Percentiles rank a stretch among this genome's conserved stretches.
These are phyloP conservation scores for Candida jianshihensis DNA, from an alignment of 805 yeast genomes.

Conservation along the genomic window DNA sequence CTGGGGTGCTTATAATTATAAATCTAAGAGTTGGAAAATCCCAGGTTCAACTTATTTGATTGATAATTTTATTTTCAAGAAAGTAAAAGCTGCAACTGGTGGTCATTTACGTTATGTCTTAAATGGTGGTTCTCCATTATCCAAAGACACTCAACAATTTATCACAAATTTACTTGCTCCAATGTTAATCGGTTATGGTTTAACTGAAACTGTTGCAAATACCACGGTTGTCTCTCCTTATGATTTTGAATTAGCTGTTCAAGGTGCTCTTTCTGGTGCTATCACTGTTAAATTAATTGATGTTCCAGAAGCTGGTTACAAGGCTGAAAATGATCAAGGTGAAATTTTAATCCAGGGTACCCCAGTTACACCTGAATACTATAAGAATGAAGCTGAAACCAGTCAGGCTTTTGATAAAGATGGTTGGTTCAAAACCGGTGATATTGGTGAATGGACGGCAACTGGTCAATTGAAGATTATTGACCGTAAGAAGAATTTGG, in stretches of 20 bases:
- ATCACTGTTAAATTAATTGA: constrained; percentile 85
- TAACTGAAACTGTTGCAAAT: constrained; percentile 94
- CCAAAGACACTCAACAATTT: constrained; percentile 75
- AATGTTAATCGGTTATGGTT: constrained; percentile 90
- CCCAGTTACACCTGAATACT: constrained; percentile 70
- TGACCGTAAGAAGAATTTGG: constrained; percentile 93
- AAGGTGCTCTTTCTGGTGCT: constrained; percentile 79
- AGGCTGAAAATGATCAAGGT: constrained; percentile 87
- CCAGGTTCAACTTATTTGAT: constrained; percentile 63
- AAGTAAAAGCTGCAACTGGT: constrained; percentile 91
- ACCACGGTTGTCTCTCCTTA: constrained; percentile 60
- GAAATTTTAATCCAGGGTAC: constrained; percentile 79
- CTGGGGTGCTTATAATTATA: constrained; percentile 82
- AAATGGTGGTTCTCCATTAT: constrained; percentile 92
- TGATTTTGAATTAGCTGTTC: constrained; percentile 64
- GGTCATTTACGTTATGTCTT: constrained; percentile 68
- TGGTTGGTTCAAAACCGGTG: constrained; percentile 96
- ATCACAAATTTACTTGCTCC: constrained; percentile 72
- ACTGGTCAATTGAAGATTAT: constrained; percentile 76
- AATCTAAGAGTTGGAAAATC: constrained; percentile 54
- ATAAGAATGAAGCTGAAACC: constrained; percentile 78
- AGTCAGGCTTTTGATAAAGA: constrained; percentile 59
- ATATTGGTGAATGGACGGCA: constrained; percentile 87
- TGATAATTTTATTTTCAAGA: constrained; percentile 74
- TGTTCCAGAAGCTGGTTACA: constrained; percentile 86